phyloP scores from a whole-genome alignment of 345 rosid species.

The Turritis glabra region DNA sequence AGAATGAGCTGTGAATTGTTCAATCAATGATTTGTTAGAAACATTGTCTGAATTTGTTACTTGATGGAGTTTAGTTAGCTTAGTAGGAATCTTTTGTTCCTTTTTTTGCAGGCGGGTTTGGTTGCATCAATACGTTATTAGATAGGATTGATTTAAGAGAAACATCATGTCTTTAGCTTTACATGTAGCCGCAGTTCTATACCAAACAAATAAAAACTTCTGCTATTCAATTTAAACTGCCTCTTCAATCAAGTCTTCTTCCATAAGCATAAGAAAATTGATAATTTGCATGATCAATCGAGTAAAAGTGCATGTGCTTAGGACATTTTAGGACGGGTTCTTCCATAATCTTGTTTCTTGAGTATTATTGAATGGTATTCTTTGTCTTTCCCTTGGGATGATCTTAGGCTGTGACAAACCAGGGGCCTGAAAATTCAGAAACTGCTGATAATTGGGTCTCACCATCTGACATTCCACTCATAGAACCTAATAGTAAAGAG shows the following conservation, averaged over 20 bases:
- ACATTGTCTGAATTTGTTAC: neutral
- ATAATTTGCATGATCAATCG: neutral
- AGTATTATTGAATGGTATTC: neutral
- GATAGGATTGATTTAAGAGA: neutral
- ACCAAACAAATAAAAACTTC: neutral
- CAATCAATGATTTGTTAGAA: neutral
- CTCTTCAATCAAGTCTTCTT: neutral
- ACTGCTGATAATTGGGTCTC: slow-evolving; percentile 47
- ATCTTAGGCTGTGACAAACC: slow-evolving; percentile 49
- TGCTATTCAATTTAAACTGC: neutral
- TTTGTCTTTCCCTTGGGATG: slow-evolving; percentile 29
- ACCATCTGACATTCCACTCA: slow-evolving; percentile 49
- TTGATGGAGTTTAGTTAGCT: neutral
- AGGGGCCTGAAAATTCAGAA: slow-evolving; percentile 48
- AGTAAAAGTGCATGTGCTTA: neutral
- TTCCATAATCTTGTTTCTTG: slow-evolving; percentile 5
- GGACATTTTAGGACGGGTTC: neutral
- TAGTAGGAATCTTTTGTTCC: neutral
- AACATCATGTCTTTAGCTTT: neutral
- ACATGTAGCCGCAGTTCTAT: neutral
- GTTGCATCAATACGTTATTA: slow-evolving; percentile 1
- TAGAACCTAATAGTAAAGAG: slow-evolving; percentile 49
- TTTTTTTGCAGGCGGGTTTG: neutral
- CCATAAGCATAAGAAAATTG: neutral
- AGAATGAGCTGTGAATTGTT: neutral